Conservation (phyloP, 768 basidiomycete genomes). For the Pleurotus tuber-regium region DNA sequence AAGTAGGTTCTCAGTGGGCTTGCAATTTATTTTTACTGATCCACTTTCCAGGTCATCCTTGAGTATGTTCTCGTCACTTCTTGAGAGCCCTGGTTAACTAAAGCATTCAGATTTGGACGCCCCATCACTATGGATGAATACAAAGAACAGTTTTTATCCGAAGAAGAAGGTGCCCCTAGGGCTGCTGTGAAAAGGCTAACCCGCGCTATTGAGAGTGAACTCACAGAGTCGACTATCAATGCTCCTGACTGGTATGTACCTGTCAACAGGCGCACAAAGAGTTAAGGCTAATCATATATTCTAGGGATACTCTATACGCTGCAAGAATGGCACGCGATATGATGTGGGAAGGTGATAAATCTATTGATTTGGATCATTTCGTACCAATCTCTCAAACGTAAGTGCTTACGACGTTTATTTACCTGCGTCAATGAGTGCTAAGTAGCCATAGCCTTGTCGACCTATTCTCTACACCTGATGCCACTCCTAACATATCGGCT, state of each 20-base stretch:
- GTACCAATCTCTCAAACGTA: slow-evolving; percentile 90
- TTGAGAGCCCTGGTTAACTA: slow-evolving; percentile 13
- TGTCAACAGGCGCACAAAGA: slow-evolving; percentile 5
- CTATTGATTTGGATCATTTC: slow-evolving; percentile 79
- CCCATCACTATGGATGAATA: slow-evolving; percentile 78
- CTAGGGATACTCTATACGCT: slow-evolving; percentile 85
- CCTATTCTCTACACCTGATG: slow-evolving; percentile 71
- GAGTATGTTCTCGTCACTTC: slow-evolving; percentile 45
- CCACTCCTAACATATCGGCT: slow-evolving; percentile 54
- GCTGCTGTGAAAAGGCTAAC: slow-evolving; percentile 87
- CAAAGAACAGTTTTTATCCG: slow-evolving; percentile 74
- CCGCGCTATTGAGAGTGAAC: slow-evolving; percentile 61
- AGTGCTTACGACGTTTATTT: slow-evolving; percentile 25
- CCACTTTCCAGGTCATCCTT: slow-evolving; percentile 60
- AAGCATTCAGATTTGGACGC: slow-evolving; percentile 63
- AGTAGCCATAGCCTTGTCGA: slow-evolving; percentile 68
- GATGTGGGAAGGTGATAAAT: slow-evolving; percentile 82
- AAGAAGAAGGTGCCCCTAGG: slow-evolving; percentile 63
- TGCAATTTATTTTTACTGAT: slow-evolving; percentile 10
- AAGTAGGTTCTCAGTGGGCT: slow-evolving; percentile 48
- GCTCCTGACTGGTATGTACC: slow-evolving; percentile 85
- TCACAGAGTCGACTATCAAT: slow-evolving; percentile 82
- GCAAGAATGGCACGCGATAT: slow-evolving; percentile 93
- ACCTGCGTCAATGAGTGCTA: slow-evolving; percentile 6
- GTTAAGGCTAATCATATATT: too few relatives aligned